Evolutionary conservation across 202 grass and related monocot genomes (phyloP), one percentile per base, ranked within the genome.

Genomic region (Setaria viridis): DNA sequence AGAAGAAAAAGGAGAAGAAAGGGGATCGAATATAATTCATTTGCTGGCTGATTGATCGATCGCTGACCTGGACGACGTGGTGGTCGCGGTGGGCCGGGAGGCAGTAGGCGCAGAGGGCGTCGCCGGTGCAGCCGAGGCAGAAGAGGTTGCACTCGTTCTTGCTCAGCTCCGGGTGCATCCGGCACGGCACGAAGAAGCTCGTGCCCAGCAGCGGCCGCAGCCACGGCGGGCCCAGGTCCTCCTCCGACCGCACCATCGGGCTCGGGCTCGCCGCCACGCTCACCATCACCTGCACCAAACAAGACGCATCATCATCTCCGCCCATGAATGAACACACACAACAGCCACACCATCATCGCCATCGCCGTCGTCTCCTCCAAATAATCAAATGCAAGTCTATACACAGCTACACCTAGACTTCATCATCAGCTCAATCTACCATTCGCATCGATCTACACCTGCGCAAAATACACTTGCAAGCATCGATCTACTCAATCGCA

Each of bases 111-210:
- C 95, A 97, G 70, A 93, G 76, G 0, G 94, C 92, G 19, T 80
- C 75, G 33, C 80, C 85, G 51, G 74, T 90, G 88, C 94, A 97
- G 70, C 84, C 71, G 77, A 94, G 90, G 77, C 92, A 94, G 86
- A 92, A 97, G 88, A 91, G 85, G 81, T 97, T 97, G 92, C 94
- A 94, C 88, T 97, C 94, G 76, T 92, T 97, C 84, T 97, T 97
- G 88, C 90, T 90, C 54, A 88, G 88, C 69, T 93, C 92, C 72
- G 56, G 84, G 89, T 97, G 95, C 29, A 74, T 21, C 21, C 35
- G 66, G 86, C 95, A 97, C 13, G 92, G 62, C 50, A 87, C 88
- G 53, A 97, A 97, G 95, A 97, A 97, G 81, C 84, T 87, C 60
- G 94, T 94, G 13, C 39, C 76, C 57, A 97, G 90, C 60, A 97